A percentile compares a stretch with the other conserved stretches of the same genome.
Conservation (phyloP, 495 filamentous ascomycete species). For the Astrothelium macrocarpum region DNA sequence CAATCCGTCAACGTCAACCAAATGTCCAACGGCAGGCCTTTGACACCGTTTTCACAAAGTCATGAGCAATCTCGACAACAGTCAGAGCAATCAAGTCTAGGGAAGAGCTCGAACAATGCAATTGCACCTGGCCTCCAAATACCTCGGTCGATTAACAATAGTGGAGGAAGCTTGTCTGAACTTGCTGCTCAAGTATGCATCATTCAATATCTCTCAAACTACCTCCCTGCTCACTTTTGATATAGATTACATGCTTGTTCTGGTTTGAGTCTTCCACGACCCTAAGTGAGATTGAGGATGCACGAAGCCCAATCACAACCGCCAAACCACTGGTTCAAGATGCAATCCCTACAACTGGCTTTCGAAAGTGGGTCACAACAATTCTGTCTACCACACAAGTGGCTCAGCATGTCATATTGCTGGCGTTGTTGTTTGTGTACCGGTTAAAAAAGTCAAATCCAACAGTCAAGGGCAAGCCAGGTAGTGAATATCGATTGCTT, state of each 20-base stretch:
- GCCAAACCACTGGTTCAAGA: constrained; percentile 52
- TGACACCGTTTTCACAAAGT: not conserved
- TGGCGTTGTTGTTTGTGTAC: constrained; percentile 89
- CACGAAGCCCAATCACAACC: constrained; percentile 38
- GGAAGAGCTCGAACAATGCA: constrained; percentile 7
- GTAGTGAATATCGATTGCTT: constrained; percentile 90
- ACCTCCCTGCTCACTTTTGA: not conserved
- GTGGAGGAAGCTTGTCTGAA: constrained; percentile 23
- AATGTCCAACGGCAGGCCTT: not conserved
- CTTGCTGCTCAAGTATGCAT: constrained; percentile 23
- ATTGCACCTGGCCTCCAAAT: constrained; percentile 26
- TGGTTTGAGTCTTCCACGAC: constrained; percentile 91
- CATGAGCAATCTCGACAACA: not conserved
- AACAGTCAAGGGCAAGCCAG: constrained; percentile 74
- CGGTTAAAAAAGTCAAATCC: constrained; percentile 85
- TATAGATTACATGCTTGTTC: constrained; percentile 86
- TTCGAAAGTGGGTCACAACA: constrained; percentile 87
- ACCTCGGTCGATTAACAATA: constrained; percentile 23
- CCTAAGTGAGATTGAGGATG: constrained; percentile 61
- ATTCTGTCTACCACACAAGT: constrained; percentile 93
- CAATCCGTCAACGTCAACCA: constrained; percentile 1
- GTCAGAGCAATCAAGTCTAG: not conserved
- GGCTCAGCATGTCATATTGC: constrained; percentile 85
- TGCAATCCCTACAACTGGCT: constrained; percentile 66
- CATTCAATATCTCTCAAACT: not conserved